Conservation (phyloP, 177 flowering plant species). For the Vitis hybrid region DNA sequence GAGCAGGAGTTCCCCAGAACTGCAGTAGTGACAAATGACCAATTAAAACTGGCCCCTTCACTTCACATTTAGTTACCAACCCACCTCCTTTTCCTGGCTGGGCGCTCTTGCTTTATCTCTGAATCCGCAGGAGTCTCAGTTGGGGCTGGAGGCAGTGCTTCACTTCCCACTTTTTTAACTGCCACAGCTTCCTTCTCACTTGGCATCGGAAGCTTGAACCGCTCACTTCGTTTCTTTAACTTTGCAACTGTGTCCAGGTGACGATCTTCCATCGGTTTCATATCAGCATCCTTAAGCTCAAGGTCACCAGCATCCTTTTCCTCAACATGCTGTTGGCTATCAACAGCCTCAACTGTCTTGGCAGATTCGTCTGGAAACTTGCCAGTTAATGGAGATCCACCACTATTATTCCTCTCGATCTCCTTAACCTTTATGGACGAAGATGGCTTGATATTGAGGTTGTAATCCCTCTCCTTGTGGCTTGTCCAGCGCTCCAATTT, state of each 20-base stretch:
- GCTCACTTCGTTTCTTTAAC: slow-evolving; percentile 92
- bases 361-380: slow-evolving; percentile 35
- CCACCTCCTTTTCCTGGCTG: slow-evolving; percentile 95
- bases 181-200: slow-evolving; percentile 65
- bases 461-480: slow-evolving; percentile 72
- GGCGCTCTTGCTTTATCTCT: slow-evolving; percentile 86
- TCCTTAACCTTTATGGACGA: slow-evolving; percentile 52
- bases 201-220: slow-evolving; percentile 96
- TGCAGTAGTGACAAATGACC: neutral
- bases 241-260: slow-evolving; percentile 92
- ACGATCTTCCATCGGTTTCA: slow-evolving; percentile 45
- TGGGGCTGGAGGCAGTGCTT: slow-evolving; percentile 43
- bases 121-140: slow-evolving; percentile 42
- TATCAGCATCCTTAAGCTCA: slow-evolving; percentile 43
- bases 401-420: slow-evolving; percentile 30
- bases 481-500: slow-evolving; percentile 93
- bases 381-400: slow-evolving; percentile 28
- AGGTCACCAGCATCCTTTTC: slow-evolving; percentile 37
- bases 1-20: slow-evolving; percentile 5
- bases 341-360: slow-evolving; percentile 33
- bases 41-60: neutral
- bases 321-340: slow-evolving; percentile 34
- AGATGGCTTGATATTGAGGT: slow-evolving; percentile 35
- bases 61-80: slow-evolving; percentile 40
- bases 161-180: slow-evolving; percentile 59